Evolutionary conservation across 2,329 filamentous ascomycete species (phyloP).

Genomic region (Alternaria hordeiaustralica): DNA sequence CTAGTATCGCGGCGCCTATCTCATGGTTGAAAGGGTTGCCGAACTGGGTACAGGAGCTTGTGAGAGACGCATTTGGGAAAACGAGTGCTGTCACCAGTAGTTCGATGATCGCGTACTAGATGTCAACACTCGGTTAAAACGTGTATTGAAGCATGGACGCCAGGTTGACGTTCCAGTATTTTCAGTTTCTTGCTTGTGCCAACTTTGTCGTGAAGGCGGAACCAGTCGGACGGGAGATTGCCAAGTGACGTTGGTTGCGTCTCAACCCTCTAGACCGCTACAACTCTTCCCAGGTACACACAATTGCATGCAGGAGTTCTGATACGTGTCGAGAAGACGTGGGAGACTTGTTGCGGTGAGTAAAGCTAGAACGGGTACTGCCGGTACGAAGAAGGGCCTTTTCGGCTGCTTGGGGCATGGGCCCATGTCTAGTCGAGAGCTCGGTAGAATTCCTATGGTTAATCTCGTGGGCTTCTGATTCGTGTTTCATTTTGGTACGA

Average conservation of each 20-base stretch:
- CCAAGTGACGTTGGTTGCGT: neutral
- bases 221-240: neutral
- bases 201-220: neutral
- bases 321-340: neutral
- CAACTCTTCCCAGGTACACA: neutral
- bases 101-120: constrained; percentile 2
- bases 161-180: neutral
- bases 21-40: constrained; percentile 5
- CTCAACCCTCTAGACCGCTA: neutral
- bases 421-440: neutral
- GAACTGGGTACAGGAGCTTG: constrained; percentile 3
- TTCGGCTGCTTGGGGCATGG: neutral
- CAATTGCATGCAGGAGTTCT: neutral
- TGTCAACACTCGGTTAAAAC: neutral
- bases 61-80: constrained; percentile 2
- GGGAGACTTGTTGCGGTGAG: neutral
- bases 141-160: neutral
- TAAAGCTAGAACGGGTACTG: neutral
- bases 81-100: constrained; percentile 7
- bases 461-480: neutral
- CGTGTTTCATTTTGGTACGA: neutral
- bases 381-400: neutral
- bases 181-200: neutral
- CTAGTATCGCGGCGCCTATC: neutral
- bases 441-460: neutral